These are phyloP conservation scores for Fraxinus pennsylvanica DNA, from an alignment of 257 asterid genomes.

Conservation along the genomic window DNA sequence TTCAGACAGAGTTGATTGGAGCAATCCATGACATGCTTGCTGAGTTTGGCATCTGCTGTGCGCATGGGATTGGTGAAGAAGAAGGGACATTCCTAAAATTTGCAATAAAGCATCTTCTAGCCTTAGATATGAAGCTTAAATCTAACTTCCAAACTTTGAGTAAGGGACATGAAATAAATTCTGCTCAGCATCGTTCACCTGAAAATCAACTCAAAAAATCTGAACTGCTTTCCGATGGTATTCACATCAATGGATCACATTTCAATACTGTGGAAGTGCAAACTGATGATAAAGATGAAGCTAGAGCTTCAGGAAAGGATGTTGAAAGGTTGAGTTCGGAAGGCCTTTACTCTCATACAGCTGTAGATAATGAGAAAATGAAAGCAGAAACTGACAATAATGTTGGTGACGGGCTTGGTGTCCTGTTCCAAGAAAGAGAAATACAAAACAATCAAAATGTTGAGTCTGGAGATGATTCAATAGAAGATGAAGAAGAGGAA, in stretches of 20 bases:
- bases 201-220: conserved; percentile 42
- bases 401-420: conserved; percentile 36
- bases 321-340: conserved; percentile 43
- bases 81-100: conserved; percentile 87
- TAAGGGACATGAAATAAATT: conserved; percentile 50
- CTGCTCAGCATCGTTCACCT: conserved; percentile 39
- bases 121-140: conserved; percentile 91
- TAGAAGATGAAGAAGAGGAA: conserved; percentile 86
- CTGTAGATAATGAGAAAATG: conserved; percentile 37
- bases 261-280: conserved; percentile 40
- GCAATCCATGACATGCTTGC: conserved; percentile 97
- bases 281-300: conserved; percentile 38
- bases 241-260: conserved; percentile 29
- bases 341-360: conserved; percentile 34
- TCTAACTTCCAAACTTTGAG: conserved; percentile 42
- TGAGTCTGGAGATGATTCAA: conserved; percentile 51
- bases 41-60: conserved; percentile 96
- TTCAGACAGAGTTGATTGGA: conserved; percentile 80
- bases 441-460: conserved; percentile 37
- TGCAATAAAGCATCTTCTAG: conserved; percentile 87
- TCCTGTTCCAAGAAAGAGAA: conserved; percentile 36
- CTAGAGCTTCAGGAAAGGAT: conserved; percentile 32
- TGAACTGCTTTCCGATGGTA: conserved; percentile 40
- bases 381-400: conserved; percentile 40
- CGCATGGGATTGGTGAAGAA: conserved; percentile 73